Base-by-base conservation (phyloP, 306 rosid genomes). In the Herpetospermum pedunculosum region DNA sequence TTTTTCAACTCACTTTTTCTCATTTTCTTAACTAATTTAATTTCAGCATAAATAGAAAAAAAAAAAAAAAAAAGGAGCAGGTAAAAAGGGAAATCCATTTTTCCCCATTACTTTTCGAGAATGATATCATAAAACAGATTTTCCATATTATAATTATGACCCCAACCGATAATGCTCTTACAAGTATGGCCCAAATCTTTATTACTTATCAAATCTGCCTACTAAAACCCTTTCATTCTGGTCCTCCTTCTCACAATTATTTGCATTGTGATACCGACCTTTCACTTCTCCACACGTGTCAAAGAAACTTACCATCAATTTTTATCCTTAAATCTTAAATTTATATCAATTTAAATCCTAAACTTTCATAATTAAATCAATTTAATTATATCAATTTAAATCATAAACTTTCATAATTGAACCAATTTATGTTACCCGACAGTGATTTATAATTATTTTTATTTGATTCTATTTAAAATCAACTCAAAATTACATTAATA, bases 191-290 rank as follows among this genome's bases (percentile, higher is more conserved):
- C 48, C 48, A 64, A 64, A 64, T 37, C 16, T 64, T 64, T 9
- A 38, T 64, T n/a, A n/a, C 48, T 64, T 64, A 64, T 64, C 48
- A 64, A 64, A 64, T 37, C 28, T 60, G 68, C 44, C 68, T 49
- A 13, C 19, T 6, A 28, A 8, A 3, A 64, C 18, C 48, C 7
- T 38, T 64, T 8, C 16, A n/a, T 63, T 63, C 35, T n/a, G 9
- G 70, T 63, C 47, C 47, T 63, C 29, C 28, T 3, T n/a, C n/a
- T 62, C 46, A 8, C 14, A 32, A 62, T 8, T 32, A 62, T 34
- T 35, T 63, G 41, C 47, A 60, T 60, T 30, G 23, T 18, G 16
- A 30, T 7, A 4, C 1, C 0, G 5, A 15, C 3, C 26, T 32
- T 60, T 10, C 38, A 50, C 5, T 50, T 21, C 28, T 4, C 29